Evolutionary conservation across 1,284 basidiomycete species (phyloP), one percentile per base, ranked within the genome.

Genomic region (Naganishia cerealis): DNA sequence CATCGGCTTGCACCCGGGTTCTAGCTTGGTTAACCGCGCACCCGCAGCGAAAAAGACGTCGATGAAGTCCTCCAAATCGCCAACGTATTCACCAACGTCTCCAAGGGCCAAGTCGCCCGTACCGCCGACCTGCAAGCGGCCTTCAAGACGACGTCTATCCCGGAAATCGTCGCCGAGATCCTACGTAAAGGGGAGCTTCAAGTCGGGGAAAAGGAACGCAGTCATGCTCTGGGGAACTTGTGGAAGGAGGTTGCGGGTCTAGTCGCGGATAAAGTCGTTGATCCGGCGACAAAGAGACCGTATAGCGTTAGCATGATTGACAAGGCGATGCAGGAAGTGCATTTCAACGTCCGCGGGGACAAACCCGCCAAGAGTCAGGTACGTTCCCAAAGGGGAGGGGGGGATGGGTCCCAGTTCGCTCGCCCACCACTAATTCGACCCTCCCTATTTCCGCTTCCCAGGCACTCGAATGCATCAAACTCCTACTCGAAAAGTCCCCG

Each of bases 41-140:
- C 36, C 10, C 54, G 16, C 73, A 91, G 90, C 26, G 95, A 99
- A 84, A 94, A 88, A 46, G 90, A 92, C 81, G 81, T 99, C 43
- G 92, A 96, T 74, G 95, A 99, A 76, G 93, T 99, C 36, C 86
- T 99, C 29, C 96, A 99, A 81, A 96, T 98, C 77, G 90, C 89
- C 75, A 94, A 93, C 75, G 91, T 99, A 61, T 99, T 98, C 80
- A 85, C 87, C 61, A 99, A 99, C 80, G 95, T 98, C 18, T 92
- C 93, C 12, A 99, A 99, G 80, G 96, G 96, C 29, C 91, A 94
- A 77, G 86, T 94, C 1, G 93, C 95, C 0, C 92, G 92, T 74
- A 85, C 86, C 50, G 88, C 89, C 52, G 95, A 99, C 76, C 87
- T 98, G 59, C 85, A 91, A 78, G 97, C 97, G 80, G 88, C 90